Conservation (phyloP, 2,329 filamentous ascomycete species). For the Colletotrichum navitas region DNA sequence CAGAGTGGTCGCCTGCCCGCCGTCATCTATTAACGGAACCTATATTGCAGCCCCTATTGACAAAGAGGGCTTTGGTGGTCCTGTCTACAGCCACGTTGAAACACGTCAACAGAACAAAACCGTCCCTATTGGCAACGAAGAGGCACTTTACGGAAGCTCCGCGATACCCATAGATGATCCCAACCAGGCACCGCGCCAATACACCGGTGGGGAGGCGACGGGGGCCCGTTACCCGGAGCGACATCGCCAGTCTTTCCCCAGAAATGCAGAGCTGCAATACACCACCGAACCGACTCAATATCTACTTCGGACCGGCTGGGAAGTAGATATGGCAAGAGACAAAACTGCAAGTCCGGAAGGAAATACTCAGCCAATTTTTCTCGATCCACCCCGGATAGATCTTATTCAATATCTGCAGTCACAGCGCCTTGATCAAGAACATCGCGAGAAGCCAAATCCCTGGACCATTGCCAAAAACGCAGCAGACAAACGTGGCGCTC, state of each 20-base stretch:
- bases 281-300: background rate
- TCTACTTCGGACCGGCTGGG: slow-evolving; percentile 16
- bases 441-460: slow-evolving; percentile 31
- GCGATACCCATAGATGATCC: too few species aligned
- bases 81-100: background rate
- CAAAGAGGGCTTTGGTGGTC: background rate
- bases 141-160: background rate
- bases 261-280: background rate
- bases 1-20: background rate
- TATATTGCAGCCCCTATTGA: background rate
- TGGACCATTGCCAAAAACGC: slow-evolving; percentile 37
- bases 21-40: background rate
- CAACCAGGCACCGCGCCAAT: background rate
- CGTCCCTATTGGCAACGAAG: background rate
- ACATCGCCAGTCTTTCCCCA: too few species aligned
- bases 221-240: too few species aligned
- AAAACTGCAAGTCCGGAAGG: slow-evolving; percentile 20
- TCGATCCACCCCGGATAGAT: background rate
- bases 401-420: slow-evolving; percentile 7
- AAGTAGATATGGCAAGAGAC: slow-evolving; percentile 32
- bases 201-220: background rate
- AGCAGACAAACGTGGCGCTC: background rate
- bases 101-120: background rate
- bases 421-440: slow-evolving; percentile 13
- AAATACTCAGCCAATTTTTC: slow-evolving; percentile 6